Conservation (phyloP, 2,329 filamentous ascomycete genomes). For the Neopestalotiopsis sp. region DNA sequence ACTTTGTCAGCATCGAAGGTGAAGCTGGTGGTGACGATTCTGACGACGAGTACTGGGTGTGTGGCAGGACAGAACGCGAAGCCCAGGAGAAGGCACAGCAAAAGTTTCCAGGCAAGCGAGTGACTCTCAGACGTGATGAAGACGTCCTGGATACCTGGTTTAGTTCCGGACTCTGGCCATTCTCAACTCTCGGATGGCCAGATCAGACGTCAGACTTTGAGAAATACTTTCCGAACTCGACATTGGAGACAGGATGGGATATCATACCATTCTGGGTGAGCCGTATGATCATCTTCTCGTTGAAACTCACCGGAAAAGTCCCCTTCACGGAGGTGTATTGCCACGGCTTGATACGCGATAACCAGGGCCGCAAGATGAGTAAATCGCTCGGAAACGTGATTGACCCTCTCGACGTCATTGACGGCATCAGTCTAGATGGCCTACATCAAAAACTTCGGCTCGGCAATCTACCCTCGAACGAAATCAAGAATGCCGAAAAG, state of each 20-base stretch:
- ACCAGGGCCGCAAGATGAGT: constrained; percentile 95
- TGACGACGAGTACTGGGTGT: not conserved
- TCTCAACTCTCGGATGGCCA: constrained; percentile 92
- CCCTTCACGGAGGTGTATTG: constrained; percentile 97
- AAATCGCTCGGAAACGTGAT: constrained; percentile 96
- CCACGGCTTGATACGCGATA: constrained; percentile 89
- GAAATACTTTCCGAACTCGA: constrained; percentile 81
- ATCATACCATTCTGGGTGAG: constrained; percentile 92
- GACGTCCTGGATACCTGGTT: constrained; percentile 98
- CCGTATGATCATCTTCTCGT: constrained; percentile 91
- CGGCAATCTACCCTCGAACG: constrained; percentile 84
- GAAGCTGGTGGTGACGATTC: not conserved
- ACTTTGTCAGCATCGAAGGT: not conserved
- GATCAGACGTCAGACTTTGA: constrained; percentile 68
- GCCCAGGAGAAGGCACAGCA: not conserved
- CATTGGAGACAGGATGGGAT: constrained; percentile 96
- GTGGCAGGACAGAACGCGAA: not conserved
- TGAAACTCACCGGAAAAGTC: constrained; percentile 89
- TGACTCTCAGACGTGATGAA: constrained; percentile 42
- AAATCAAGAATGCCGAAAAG: constrained; percentile 83
- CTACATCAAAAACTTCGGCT: constrained; percentile 80
- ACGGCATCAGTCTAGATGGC: constrained; percentile 77
- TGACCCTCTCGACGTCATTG: constrained; percentile 91
- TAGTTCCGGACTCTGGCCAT: constrained; percentile 92
- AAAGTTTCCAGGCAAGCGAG: no score